Evolutionary conservation across 2,329 filamentous ascomycete species (phyloP), one percentile per base, ranked within the genome.

Genomic region (Epichloe hybrida): DNA sequence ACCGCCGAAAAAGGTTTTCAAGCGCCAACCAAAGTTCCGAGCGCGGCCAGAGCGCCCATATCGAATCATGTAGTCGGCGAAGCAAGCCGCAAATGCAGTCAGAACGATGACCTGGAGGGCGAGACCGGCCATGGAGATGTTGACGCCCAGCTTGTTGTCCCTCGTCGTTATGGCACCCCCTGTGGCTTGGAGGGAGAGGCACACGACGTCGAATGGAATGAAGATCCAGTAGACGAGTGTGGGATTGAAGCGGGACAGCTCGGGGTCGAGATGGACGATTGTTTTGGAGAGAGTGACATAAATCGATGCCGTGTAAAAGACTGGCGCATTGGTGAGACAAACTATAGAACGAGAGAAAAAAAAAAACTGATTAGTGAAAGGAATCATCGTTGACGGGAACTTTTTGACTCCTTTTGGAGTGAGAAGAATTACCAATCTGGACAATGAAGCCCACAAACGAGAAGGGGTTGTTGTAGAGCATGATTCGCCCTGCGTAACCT

Each of bases 401-500:
- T 34, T 4, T 45, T 45, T 5, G 9, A 2, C 20, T 21, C n/a
- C 38, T 35, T 42, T 20, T 36, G 36, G 21, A 15, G 13, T 7
- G 34, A 5, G 27, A 17, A 15, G 45, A 64, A 71, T 46, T 59
- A 76, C 75, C 68, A 55, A 84, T 83, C 60, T 86, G 79, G n/a
- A 84, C 72, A 61, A 84, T 72, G 61, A 86, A 86, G 7, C 73
- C 78, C 12, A 61, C 60, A 59, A 81, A 75, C 46, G 61, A 69
- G 59, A 81, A 85, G 0, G 80, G 78, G 57, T 84, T 76, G 43
- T 72, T 54, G 55, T 74, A 72, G 52, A 81, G 66, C 58, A 80
- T 60, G 48, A 84, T 68, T 11, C 83, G 72, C 2, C 80, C 83
- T 1, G 67, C 64, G 55, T 86, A 86, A 17, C 83, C 83, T 36